Base-by-base conservation (phyloP, 805 yeast species). In the Monosporozyma yasuniensis region DNA sequence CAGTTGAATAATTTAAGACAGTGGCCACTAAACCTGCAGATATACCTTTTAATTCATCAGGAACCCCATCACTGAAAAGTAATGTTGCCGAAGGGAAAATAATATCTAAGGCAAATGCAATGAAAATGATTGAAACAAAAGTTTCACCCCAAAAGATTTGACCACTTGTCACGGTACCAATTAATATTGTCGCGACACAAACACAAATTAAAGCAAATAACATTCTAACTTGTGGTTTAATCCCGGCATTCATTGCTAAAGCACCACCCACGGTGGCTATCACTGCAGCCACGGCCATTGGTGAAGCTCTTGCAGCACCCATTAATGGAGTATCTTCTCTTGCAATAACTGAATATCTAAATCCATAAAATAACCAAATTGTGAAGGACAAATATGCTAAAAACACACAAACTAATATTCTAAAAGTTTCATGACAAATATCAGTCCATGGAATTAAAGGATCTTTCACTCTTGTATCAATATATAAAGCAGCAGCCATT, bases 1-100 rank as follows among this genome's bases (percentile, higher is more conserved):
- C 76, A 28, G 78, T 80, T 1, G 85, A 77, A 63, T 83, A 83
- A 61, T 80, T 83, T 22, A 81, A 76, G 38, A 78, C 77, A 0
- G 87, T 80, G 18, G 78, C 72, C 7, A 81, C 78, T 47, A 82
- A 68, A 2, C 84, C 77, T 0, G 84, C 87, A 0, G 85, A 84
- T 65, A 80, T 74, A 4, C 87, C 88, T 62, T 83, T 87, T 54
- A 78, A 75, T 46, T 75, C 69, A 16, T 66, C 57, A 0, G 87
- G 85, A 47, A 82, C 69, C 44, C 68, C 68, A 51, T 77, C 75
- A 4, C 80, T 73, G 34, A 82, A 61, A 19, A 80, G 68, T 49
- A 82, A 71, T 1, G 84, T 75, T 1, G 83, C 83, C 1, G 87
- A 79, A 0, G 88, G 88, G 64, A 81, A 83, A 47, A 80, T 74